A percentile compares a stretch with the other conserved stretches of the same genome.
phyloP scores from a whole-genome alignment of 805 yeast species.

The Metschnikowia proteae region DNA sequence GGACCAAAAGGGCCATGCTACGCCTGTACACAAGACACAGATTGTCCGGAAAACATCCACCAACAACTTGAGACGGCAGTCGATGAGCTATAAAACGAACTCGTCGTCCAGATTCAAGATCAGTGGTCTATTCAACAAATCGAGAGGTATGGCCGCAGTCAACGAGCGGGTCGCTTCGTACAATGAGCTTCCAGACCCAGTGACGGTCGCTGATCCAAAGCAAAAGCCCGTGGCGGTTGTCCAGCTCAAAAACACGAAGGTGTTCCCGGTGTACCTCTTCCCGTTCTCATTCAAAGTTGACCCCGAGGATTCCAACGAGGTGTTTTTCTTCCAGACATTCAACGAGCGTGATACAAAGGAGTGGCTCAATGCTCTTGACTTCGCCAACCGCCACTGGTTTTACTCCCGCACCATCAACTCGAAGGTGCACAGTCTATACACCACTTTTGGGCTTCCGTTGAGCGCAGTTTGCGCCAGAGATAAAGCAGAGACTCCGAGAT shows the following conservation, averaged over 20 bases:
- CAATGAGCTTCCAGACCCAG: constrained; percentile 57
- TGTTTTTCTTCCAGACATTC: constrained; percentile 64
- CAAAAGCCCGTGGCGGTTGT: constrained; percentile 50
- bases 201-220: constrained; percentile 34
- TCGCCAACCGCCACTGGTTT: constrained; percentile 54
- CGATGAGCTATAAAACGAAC: constrained; percentile 36
- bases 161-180: constrained; percentile 48
- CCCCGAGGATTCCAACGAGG: constrained; percentile 43
- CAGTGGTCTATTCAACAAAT: constrained; percentile 54
- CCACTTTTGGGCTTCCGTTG: constrained; percentile 85
- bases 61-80: constrained; percentile 34
- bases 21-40: constrained; percentile 6
- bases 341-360: constrained; percentile 60
- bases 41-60: constrained; percentile 29
- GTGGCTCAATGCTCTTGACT: constrained; percentile 59
- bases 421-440: constrained; percentile 19
- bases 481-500: constrained; percentile 54
- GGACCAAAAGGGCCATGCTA: constrained; percentile 3
- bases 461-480: constrained; percentile 73
- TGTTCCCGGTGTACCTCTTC: constrained; percentile 50
- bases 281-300: constrained; percentile 50
- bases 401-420: constrained; percentile 38
- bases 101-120: constrained; percentile 45
- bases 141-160: constrained; percentile 44
- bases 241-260: constrained; percentile 43